Evolutionary conservation across 805 yeast species (phyloP).

Genomic region (Zygotorulaspora sp.): DNA sequence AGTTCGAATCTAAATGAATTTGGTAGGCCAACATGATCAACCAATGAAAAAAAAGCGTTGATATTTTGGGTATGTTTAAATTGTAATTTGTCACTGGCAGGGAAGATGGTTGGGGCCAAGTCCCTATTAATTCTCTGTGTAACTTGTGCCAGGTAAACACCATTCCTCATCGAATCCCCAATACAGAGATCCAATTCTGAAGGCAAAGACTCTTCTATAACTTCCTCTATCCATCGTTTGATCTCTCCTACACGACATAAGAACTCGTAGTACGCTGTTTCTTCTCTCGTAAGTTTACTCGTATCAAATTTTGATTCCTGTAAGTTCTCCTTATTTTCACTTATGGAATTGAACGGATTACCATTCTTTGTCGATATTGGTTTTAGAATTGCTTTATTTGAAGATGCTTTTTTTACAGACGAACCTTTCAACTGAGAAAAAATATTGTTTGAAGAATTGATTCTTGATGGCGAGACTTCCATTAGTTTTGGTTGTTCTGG

Average conservation of each 20-base stretch:
- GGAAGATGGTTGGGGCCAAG: constrained; percentile 49
- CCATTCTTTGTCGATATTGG: not conserved
- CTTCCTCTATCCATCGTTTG: constrained; percentile 70
- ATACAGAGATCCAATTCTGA: constrained; percentile 48
- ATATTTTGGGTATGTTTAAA: constrained; percentile 93
- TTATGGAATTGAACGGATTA: not conserved
- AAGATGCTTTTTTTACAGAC: not conserved
- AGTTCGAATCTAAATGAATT: constrained; percentile 85
- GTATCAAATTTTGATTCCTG: constrained; percentile 1
- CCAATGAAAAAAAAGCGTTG: constrained; percentile 68
- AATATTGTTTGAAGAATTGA: constrained; percentile 18
- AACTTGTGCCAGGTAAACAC: constrained; percentile 77
- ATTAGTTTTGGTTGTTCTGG: constrained; percentile 17
- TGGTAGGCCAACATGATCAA: constrained; percentile 71
- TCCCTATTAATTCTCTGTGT: constrained; percentile 69
- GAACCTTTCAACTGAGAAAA: not conserved
- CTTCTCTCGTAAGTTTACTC: constrained; percentile 14
- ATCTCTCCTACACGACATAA: constrained; percentile 77
- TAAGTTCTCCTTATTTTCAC: constrained; percentile 2
- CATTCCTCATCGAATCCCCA: constrained; percentile 70
- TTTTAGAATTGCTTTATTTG: constrained; percentile 1
- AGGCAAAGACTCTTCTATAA: constrained; percentile 54
- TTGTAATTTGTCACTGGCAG: constrained; percentile 60
- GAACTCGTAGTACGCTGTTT: constrained; percentile 62
- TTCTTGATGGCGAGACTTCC: constrained; percentile 24